phyloP scores from a whole-genome alignment of 768 basidiomycete species.

The Termitomyces sp. region DNA sequence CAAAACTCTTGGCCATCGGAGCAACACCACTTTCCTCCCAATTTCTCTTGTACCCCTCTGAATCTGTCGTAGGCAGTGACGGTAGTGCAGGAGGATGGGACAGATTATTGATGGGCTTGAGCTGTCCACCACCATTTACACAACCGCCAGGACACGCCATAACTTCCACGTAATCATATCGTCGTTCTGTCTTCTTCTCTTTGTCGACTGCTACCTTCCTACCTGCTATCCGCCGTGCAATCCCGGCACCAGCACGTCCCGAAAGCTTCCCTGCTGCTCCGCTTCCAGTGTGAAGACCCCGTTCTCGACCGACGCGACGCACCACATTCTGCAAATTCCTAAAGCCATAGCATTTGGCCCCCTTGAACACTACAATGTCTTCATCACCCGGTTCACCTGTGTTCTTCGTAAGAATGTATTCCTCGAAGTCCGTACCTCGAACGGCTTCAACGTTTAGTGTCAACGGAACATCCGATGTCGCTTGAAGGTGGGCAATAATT shows the following conservation, averaged over 20 bases:
- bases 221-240: constrained; percentile 21
- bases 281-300: constrained; percentile 64
- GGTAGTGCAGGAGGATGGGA: not conserved
- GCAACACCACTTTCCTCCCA: constrained; percentile 49
- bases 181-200: constrained; percentile 32
- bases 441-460: constrained; percentile 49
- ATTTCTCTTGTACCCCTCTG: constrained; percentile 61
- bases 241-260: constrained; percentile 13
- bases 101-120: constrained; percentile 31
- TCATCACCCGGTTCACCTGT: constrained; percentile 25
- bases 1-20: not conserved
- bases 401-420: constrained; percentile 46
- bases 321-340: constrained; percentile 97
- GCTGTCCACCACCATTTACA: constrained; percentile 95
- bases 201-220: constrained; percentile 26
- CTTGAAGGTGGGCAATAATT: constrained; percentile 53
- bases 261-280: constrained; percentile 56
- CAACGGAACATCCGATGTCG: constrained; percentile 36
- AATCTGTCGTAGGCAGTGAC: constrained; percentile 30
- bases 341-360: constrained; percentile 96
- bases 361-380: constrained; percentile 75
- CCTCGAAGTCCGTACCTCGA: constrained; percentile 75
- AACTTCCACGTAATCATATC: constrained; percentile 91
- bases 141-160: constrained; percentile 99
- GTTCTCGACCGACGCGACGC: constrained; percentile 83